Conservation (phyloP, 257 asterid genomes). For the Fraxinus excelsior region DNA sequence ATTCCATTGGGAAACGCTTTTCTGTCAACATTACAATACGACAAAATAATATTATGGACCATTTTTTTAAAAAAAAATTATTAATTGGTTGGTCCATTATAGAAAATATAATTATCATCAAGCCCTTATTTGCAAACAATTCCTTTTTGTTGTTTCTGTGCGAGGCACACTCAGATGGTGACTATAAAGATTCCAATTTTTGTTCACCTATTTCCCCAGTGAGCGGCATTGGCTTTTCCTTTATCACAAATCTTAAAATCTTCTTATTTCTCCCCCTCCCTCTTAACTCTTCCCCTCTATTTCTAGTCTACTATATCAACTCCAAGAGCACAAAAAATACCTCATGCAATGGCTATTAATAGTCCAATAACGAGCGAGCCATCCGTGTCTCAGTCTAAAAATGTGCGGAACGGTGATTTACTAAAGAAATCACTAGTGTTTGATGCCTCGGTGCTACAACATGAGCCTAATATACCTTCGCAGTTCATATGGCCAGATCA, state of each 20-base stretch:
- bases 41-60: slow-evolving; percentile 39
- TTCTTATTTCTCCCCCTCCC: slow-evolving; percentile 14
- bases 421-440: slow-evolving; percentile 36
- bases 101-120: not conserved
- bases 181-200: slow-evolving; percentile 48
- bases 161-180: slow-evolving; percentile 27
- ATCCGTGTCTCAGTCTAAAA: slow-evolving; percentile 24
- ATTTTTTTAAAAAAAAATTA: slow-evolving; percentile 18
- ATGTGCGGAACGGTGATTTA: slow-evolving; percentile 1
- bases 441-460: slow-evolving; percentile 48
- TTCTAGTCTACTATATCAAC: not conserved
- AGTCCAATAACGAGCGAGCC: slow-evolving; percentile 37
- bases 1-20: slow-evolving; percentile 62
- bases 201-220: slow-evolving; percentile 38
- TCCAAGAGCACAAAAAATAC: not conserved
- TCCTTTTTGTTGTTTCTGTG: slow-evolving; percentile 31
- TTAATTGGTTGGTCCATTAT: slow-evolving; percentile 15
- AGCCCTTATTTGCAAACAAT: slow-evolving; percentile 39
- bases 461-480: slow-evolving; percentile 52
- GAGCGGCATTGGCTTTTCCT: slow-evolving; percentile 55
- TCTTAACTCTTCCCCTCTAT: not conserved
- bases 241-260: slow-evolving; percentile 30
- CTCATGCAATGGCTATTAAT: slow-evolving; percentile 66
- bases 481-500: slow-evolving; percentile 92
- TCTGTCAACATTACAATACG: slow-evolving; percentile 50